Conservation (phyloP, 2,329 filamentous ascomycete species). For the Juglanconis oblonga region DNA sequence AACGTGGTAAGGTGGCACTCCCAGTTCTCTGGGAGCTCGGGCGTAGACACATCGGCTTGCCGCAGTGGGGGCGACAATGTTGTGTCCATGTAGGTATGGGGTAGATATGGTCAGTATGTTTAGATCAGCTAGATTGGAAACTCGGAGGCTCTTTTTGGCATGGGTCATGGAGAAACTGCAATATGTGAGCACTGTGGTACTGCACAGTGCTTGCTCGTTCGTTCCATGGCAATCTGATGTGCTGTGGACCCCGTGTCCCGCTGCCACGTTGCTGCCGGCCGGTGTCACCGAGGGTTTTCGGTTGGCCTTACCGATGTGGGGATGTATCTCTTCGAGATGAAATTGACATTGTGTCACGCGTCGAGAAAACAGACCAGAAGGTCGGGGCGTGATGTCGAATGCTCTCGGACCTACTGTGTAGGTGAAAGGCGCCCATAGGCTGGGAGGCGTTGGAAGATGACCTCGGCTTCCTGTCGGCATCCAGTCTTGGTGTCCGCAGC, state of each 20-base stretch:
- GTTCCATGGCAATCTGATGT: neutral
- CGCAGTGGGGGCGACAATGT: neutral
- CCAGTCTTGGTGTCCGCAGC: neutral
- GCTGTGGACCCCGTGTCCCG: neutral
- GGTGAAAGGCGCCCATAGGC: neutral
- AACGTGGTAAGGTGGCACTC: neutral
- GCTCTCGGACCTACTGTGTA: too few species aligned
- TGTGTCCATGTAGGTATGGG: neutral
- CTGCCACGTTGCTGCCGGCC: neutral
- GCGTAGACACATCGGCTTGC: neutral
- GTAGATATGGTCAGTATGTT: neutral
- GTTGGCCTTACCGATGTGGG: neutral
- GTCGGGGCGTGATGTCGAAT: too few species aligned
- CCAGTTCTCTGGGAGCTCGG: neutral
- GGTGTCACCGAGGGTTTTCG: neutral
- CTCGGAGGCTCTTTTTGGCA: neutral
- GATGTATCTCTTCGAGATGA: neutral
- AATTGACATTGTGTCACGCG: neutral
- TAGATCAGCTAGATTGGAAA: neutral
- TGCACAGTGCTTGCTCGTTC: neutral
- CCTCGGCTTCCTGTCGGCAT: neutral
- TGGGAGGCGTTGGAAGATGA: neutral
- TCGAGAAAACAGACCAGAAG: neutral
- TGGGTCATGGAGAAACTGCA: neutral
- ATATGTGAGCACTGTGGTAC: neutral